Evolutionary conservation across 495 filamentous ascomycete genomes (phyloP).

Genomic region (Penicillium canescens): DNA sequence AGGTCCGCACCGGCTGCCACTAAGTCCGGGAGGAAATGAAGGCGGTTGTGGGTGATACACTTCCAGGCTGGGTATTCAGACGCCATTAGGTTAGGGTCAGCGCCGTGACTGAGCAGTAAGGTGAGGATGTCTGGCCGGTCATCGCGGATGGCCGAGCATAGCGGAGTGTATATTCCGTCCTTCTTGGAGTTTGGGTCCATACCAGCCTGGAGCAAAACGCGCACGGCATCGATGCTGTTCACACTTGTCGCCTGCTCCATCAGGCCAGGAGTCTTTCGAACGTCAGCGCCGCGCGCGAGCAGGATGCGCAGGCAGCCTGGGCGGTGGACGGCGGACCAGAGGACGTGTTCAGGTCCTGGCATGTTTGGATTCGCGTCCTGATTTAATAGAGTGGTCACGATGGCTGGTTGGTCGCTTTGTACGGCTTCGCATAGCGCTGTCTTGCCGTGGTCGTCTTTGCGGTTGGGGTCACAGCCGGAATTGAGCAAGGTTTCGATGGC

Average conservation of each 20-base stretch:
- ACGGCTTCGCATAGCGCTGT: conserved; percentile 56
- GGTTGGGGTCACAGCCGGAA: conserved; percentile 50
- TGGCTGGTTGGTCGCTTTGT: conserved; percentile 46
- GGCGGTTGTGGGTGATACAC: conserved; percentile 54
- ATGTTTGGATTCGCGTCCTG: conserved; percentile 56
- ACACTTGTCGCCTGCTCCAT: conserved; percentile 56
- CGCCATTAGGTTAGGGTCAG: conserved; percentile 53
- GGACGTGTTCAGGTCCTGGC: conserved; percentile 49
- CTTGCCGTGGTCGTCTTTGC: conserved; percentile 51
- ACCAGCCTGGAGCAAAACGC: conserved; percentile 46
- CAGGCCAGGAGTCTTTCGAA: conserved; percentile 48
- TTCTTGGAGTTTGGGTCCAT: conserved; percentile 55
- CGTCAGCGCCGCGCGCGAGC: conserved; percentile 48
- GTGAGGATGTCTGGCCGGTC: conserved; percentile 50
- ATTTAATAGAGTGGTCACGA: conserved; percentile 49
- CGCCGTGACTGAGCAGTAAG: conserved; percentile 48
- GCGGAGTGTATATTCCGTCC: conserved; percentile 56
- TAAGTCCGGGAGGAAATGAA: conserved; percentile 48
- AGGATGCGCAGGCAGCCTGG: conserved; percentile 51
- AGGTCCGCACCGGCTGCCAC: conserved; percentile 52
- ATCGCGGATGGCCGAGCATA: conserved; percentile 57
- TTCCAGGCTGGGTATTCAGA: conserved; percentile 58
- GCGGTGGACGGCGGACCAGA: conserved; percentile 54
- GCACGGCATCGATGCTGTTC: conserved; percentile 42
- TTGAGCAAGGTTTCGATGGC: conserved; percentile 49